Evolutionary conservation across 192 early-diverging fungal species (phyloP), one percentile per base, ranked within the genome.

Genomic region (Neocallimastix lanati): DNA sequence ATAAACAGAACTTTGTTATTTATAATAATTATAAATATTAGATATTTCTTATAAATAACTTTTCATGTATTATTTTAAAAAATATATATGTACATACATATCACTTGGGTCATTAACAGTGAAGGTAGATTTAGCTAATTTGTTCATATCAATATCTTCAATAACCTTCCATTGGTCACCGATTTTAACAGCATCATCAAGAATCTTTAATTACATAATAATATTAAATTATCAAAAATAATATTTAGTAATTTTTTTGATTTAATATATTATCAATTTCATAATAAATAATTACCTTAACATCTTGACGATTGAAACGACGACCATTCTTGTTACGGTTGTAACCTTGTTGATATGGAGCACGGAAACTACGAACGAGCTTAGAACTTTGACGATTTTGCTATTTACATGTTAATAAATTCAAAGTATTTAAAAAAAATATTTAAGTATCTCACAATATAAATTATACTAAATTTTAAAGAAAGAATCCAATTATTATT

Each of bases 131-230:
- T 94, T 93, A 79, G 86, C 86, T 86, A 99, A 85, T 28, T 96
- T 91, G 78, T 83, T 89, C 81, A 99, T 97, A 83, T 98, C 96
- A 80, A 96, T 93, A 84, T 98, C 97, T 82, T 97, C 96, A 80
- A 95, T 86, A 29, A 97, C 88, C 81, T 88, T 91, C 97, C 97
- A 99, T 77, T 96, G 94, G 76, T 89, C 87, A 0, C 92, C 92
- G 81, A 97, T 92, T 82, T 90, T 92, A 79, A 99, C 92, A 67
- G 92, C 93, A 16, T 96, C 91, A 83, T 94, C 92, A 35, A 96
- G 89, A 76, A 93, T 84, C 82, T 92, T 91, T 82, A 93, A 92
- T 91, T 78, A n/a, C n/a, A n/a, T n/a, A n/a, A n/a, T n/a, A n/a
- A n/a, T n/a, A n/a, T n/a, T n/a, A n/a, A n/a, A n/a, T n/a, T n/a